phyloP scores from a whole-genome alignment of 306 rosid species.

The Hippophae gyantsensis region DNA sequence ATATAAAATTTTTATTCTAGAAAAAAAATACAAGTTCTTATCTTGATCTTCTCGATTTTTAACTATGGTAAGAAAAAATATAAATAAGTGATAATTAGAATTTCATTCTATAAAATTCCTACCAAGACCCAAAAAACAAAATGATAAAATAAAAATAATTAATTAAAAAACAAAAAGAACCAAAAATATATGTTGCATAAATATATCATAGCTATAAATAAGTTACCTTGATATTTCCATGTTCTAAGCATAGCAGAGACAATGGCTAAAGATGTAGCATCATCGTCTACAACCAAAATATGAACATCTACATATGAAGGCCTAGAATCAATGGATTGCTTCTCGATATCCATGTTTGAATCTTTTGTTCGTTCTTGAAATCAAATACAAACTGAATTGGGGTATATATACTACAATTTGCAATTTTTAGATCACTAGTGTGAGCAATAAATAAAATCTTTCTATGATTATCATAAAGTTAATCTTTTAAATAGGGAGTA shows the following conservation, averaged over 20 bases:
- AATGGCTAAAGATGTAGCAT: constrained; percentile 32
- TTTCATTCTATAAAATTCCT: no score
- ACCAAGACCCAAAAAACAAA: no score
- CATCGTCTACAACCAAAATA: constrained; percentile 64
- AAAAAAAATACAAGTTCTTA: no score
- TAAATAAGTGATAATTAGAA: no score
- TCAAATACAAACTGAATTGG: background rate
- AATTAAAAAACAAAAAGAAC: background rate
- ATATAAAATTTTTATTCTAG: no score
- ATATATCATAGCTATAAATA: background rate
- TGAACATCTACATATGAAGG: constrained; percentile 13
- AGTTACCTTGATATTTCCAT: constrained; percentile 42
- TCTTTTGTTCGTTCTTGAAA: constrained; percentile 17
- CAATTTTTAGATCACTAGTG: no score
- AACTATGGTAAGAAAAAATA: no score
- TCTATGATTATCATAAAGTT: background rate
- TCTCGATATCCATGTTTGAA: constrained; percentile 2
- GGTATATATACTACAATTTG: background rate
- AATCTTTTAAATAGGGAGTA: background rate
- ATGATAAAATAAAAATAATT: no score
- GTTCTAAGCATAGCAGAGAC: constrained; percentile 40
- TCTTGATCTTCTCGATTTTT: no score
- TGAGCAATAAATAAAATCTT: background rate
- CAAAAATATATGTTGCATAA: background rate
- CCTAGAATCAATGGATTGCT: constrained; percentile 4